Evolutionary conservation across 345 rosid species (phyloP).

Genomic region (Boechera stricta): DNA sequence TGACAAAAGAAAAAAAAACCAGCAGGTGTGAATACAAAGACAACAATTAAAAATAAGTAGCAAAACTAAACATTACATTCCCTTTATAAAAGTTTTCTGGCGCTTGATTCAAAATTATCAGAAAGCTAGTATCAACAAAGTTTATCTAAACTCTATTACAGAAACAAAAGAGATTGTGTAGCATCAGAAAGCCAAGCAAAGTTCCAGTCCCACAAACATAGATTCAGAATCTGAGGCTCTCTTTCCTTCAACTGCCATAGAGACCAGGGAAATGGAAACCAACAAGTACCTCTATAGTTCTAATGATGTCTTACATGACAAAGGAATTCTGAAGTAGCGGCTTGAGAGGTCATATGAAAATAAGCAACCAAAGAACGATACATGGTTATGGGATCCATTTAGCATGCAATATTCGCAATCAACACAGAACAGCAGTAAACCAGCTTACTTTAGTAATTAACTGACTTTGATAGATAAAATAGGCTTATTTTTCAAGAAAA

Average conservation of each 20-base stretch:
- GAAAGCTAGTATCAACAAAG: conserved; percentile 38
- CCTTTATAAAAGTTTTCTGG: conserved; percentile 43
- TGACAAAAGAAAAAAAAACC: background rate
- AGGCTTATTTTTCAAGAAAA: background rate
- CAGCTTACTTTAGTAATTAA: conserved; percentile 7
- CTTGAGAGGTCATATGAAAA: conserved; percentile 17
- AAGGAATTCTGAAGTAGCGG: conserved; percentile 49
- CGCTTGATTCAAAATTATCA: conserved; percentile 24
- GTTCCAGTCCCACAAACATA: conserved; percentile 24
- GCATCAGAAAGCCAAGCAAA: conserved; percentile 27
- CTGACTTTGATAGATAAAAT: conserved; percentile 15
- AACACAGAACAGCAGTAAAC: conserved; percentile 30
- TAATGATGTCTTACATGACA: conserved; percentile 42
- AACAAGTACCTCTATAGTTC: conserved; percentile 54
- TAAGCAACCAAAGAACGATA: conserved; percentile 16
- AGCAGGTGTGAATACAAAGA: background rate
- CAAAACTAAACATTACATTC: conserved; percentile 38
- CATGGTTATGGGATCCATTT: conserved; percentile 39
- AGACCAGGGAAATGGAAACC: conserved; percentile 54
- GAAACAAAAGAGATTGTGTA: conserved; percentile 17
- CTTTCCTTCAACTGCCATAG: conserved; percentile 46
- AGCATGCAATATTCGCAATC: conserved; percentile 38
- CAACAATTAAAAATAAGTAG: background rate
- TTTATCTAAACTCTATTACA: conserved; percentile 35
- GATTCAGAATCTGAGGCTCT: conserved; percentile 31